Evolutionary conservation across 371 early-diverging fungal species (phyloP).

Genomic region (Mortierella sp.): DNA sequence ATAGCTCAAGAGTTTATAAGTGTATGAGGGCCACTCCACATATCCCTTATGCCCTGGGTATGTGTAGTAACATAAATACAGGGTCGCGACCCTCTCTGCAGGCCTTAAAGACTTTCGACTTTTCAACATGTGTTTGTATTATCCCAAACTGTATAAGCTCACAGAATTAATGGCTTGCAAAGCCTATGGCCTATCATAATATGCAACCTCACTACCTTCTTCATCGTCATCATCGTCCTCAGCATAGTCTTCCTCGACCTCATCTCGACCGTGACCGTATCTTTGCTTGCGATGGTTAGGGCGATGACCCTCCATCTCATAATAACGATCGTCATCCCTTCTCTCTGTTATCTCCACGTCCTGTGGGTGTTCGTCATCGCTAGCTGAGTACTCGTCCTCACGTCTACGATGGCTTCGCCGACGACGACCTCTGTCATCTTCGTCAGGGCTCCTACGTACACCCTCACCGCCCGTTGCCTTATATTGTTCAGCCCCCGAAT

Average conservation of each 20-base stretch:
- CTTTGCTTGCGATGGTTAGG: background rate
- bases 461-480: background rate
- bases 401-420: background rate
- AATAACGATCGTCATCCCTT: slow-evolving; percentile 8
- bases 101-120: too few relatives aligned
- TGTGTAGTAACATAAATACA: too few relatives aligned
- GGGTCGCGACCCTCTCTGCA: too few relatives aligned
- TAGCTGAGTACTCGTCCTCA: slow-evolving; percentile 15
- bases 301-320: background rate
- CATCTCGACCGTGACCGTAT: background rate
- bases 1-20: too few relatives aligned
- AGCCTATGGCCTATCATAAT: slow-evolving; percentile 14
- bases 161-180: too few relatives aligned
- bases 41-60: too few relatives aligned
- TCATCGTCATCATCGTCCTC: slow-evolving; percentile 21
- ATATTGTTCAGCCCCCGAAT: slow-evolving; percentile 15
- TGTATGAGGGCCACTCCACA: too few relatives aligned
- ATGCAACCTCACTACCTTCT: slow-evolving; percentile 29
- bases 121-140: too few relatives aligned
- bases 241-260: slow-evolving; percentile 3
- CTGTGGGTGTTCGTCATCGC: slow-evolving; percentile 13
- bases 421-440: slow-evolving; percentile 5
- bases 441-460: background rate
- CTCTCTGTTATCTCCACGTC: slow-evolving; percentile 10
- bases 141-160: background rate